Evolutionary conservation across 306 rosid genomes (phyloP).

Genomic region (Luffa aegyptiaca): DNA sequence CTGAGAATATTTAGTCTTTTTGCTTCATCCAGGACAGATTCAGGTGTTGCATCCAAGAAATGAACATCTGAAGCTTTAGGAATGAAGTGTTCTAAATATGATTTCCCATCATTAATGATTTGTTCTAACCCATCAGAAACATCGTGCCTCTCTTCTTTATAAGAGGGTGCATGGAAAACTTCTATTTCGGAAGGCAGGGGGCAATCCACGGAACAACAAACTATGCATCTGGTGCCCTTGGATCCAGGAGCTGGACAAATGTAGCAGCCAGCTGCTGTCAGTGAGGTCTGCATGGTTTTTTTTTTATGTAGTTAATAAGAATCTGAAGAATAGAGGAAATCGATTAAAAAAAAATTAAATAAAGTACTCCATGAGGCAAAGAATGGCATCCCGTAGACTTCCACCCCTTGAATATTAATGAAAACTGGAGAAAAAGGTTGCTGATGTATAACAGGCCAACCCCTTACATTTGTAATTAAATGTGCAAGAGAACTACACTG

Average conservation of each 20-base stretch:
- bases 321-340: neutral
- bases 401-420: neutral
- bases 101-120: constrained; percentile 44
- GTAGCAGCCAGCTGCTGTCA: constrained; percentile 88
- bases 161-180: constrained; percentile 18
- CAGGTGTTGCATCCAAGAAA: constrained; percentile 49
- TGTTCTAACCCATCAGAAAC: constrained; percentile 30
- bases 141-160: constrained; percentile 14
- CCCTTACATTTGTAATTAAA: neutral
- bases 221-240: constrained; percentile 56
- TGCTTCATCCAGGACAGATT: constrained; percentile 57
- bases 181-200: constrained; percentile 51
- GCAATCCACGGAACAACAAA: constrained; percentile 55
- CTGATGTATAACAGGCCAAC: neutral
- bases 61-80: constrained; percentile 52
- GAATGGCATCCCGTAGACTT: neutral
- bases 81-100: constrained; percentile 24
- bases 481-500: neutral
- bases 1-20: constrained; percentile 44
- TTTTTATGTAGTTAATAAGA: neutral
- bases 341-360: neutral
- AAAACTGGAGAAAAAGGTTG: constrained; percentile 2
- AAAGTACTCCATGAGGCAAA: neutral
- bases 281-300: constrained; percentile 42
- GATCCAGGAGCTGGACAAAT: constrained; percentile 91